Percentiles rank a stretch among this genome's conserved stretches.
phyloP scores from a whole-genome alignment of 192 early-diverging fungal species.

The Coemansia sp. region DNA sequence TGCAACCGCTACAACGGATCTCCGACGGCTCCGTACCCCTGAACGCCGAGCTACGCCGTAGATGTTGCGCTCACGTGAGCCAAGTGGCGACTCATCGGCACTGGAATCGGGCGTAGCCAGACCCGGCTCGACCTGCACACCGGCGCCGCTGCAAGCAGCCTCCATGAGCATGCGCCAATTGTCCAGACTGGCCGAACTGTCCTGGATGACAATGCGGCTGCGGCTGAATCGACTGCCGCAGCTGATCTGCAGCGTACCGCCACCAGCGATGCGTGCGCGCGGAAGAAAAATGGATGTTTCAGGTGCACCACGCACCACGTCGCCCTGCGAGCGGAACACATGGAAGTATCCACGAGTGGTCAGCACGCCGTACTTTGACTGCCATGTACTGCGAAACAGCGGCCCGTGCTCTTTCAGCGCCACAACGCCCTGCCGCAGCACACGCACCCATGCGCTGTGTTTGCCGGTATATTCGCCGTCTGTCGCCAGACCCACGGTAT shows the following conservation, averaged over 20 bases:
- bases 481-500: conserved; percentile 5
- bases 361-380: conserved; percentile 51
- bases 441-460: conserved; percentile 37
- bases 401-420: conserved; percentile 45
- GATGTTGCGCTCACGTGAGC: neutral
- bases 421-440: conserved; percentile 49
- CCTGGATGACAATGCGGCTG: conserved; percentile 47
- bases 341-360: conserved; percentile 49
- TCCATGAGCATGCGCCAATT: conserved; percentile 46
- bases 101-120: conserved; percentile 46
- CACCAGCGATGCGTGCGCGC: conserved; percentile 25
- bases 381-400: conserved; percentile 52
- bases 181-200: conserved; percentile 29
- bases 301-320: conserved; percentile 43
- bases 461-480: conserved; percentile 18
- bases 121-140: neutral
- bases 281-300: conserved; percentile 50
- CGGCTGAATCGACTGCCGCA: conserved; percentile 38
- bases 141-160: conserved; percentile 11
- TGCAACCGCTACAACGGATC: conserved; percentile 2
- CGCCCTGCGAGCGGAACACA: conserved; percentile 53
- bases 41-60: neutral
- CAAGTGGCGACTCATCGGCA: conserved; percentile 24
- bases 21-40: neutral
- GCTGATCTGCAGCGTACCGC: conserved; percentile 35